A percentile compares a stretch with the other conserved stretches of the same genome.
These are phyloP conservation scores for Gypsophila paniculata DNA, from an alignment of 179 eudicot genomes.

Conservation along the genomic window DNA sequence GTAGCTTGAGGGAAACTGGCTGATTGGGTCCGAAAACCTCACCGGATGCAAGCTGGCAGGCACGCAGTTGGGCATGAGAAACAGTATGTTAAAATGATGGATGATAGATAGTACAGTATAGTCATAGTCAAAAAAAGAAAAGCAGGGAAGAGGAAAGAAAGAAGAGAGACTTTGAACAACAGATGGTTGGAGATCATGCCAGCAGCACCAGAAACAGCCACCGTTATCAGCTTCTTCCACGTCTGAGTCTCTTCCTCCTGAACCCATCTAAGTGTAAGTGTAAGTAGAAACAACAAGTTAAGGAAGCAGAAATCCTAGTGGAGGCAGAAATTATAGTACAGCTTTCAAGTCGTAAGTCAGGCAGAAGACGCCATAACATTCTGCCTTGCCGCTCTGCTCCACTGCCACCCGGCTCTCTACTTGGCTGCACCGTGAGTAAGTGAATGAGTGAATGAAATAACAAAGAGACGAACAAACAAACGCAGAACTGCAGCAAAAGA, in stretches of 20 bases:
- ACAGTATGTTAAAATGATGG: too few relatives aligned
- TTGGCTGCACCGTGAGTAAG: constrained; percentile 36
- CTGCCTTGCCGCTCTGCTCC: constrained; percentile 44
- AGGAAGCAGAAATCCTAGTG: too few relatives aligned
- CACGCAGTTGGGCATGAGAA: background rate
- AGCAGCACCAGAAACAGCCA: constrained; percentile 97
- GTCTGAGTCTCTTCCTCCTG: constrained; percentile 85
- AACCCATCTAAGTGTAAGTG: background rate
- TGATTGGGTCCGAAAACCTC: constrained; percentile 86
- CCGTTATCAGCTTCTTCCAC: constrained; percentile 77
- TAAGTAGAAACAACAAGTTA: background rate
- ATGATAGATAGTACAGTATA: too few relatives aligned
- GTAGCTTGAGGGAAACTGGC: constrained; percentile 73
- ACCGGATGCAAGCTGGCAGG: constrained; percentile 81
- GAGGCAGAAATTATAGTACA: constrained; percentile 37
- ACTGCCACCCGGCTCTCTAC: constrained; percentile 45
- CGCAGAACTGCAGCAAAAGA: background rate
- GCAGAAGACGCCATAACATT: constrained; percentile 88
- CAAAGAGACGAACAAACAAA: background rate
- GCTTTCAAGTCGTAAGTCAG: constrained; percentile 89
- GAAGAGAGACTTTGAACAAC: constrained; percentile 67
- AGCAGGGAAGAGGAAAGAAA: background rate
- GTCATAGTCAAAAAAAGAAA: background rate
- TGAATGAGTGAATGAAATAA: background rate
- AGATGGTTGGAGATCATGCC: constrained; percentile 97